phyloP scores from a whole-genome alignment of 2,329 filamentous ascomycete species.

The Fusarium secorum region DNA sequence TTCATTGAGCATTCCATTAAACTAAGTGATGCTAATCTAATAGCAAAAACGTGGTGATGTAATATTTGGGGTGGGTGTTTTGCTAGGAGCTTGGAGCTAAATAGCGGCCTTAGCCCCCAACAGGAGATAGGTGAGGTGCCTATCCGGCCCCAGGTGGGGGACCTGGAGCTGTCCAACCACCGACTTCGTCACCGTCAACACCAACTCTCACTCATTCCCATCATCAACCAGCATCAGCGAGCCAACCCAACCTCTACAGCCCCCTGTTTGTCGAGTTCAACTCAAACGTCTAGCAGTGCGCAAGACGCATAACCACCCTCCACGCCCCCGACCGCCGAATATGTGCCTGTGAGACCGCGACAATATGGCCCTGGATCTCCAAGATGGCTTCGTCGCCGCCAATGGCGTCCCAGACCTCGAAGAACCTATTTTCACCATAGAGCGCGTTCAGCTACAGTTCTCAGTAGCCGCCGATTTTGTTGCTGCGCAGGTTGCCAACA shows the following conservation, averaged over 20 bases:
- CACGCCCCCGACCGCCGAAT: slow-evolving; percentile 18
- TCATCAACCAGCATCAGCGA: slow-evolving; percentile 22
- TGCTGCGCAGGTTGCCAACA: slow-evolving; percentile 95
- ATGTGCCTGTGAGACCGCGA: slow-evolving; percentile 34
- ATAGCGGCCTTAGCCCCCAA: slow-evolving; percentile 17
- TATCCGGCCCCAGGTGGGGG: slow-evolving; percentile 18
- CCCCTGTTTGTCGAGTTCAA: background rate
- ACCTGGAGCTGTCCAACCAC: slow-evolving; percentile 27
- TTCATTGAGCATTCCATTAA: background rate
- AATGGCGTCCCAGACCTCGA: slow-evolving; percentile 66
- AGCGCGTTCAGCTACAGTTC: slow-evolving; percentile 92
- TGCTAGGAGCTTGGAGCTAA: background rate
- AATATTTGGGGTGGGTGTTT: slow-evolving; percentile 21
- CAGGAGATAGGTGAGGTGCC: background rate
- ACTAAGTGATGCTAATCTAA: background rate
- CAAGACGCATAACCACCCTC: slow-evolving; percentile 1
- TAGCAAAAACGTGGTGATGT: slow-evolving; percentile 31
- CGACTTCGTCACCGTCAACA: slow-evolving; percentile 18
- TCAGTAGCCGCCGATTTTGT: slow-evolving; percentile 95
- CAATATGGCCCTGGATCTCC: slow-evolving; percentile 50
- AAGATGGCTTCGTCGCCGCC: slow-evolving; percentile 73
- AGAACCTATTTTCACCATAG: slow-evolving; percentile 91
- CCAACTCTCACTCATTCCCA: background rate
- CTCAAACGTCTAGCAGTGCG: background rate
- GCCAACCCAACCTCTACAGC: background rate